These are phyloP conservation scores for Psidium friedrichsthalianum DNA, from an alignment of 345 rosid species.

Conservation along the genomic window DNA sequence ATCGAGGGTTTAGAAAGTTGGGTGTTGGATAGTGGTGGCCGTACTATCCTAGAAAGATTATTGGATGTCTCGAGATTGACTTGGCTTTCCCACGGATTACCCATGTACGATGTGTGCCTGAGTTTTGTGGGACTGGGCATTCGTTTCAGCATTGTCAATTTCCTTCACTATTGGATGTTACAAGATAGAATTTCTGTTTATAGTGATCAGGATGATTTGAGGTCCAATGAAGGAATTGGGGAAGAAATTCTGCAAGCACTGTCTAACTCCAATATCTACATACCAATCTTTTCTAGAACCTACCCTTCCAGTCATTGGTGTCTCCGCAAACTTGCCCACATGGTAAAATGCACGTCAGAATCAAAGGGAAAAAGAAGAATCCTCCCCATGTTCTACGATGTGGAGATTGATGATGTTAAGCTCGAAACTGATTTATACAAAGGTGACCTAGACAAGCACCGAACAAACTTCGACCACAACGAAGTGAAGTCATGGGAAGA, in stretches of 20 bases:
- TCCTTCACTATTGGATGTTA: not conserved
- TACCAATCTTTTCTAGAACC: not conserved
- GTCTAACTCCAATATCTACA: not conserved
- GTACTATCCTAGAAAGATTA: not conserved
- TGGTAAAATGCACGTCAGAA: not conserved
- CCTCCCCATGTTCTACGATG: not conserved
- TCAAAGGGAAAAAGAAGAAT: not conserved
- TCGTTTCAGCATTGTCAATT: not conserved
- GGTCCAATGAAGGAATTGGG: not conserved
- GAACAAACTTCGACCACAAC: not conserved
- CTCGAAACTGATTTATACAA: not conserved
- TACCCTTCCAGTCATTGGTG: not conserved
- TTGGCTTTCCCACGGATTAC: not conserved
- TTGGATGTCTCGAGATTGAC: not conserved
- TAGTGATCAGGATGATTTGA: not conserved
- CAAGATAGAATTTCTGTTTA: not conserved
- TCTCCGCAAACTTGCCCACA: not conserved
- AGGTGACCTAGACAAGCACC: not conserved
- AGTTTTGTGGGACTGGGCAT: not conserved
- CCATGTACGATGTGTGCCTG: not conserved
- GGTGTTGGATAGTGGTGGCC: not conserved
- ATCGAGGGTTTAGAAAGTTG: not conserved
- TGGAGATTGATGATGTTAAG: not conserved
- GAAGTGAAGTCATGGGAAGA: not conserved
- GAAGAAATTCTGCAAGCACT: not conserved